Percentiles rank a stretch among this genome's conserved stretches.
phyloP scores from a whole-genome alignment of 225 moss, liverwort and hornwort species.

The Physcomitrellopsis africana region DNA sequence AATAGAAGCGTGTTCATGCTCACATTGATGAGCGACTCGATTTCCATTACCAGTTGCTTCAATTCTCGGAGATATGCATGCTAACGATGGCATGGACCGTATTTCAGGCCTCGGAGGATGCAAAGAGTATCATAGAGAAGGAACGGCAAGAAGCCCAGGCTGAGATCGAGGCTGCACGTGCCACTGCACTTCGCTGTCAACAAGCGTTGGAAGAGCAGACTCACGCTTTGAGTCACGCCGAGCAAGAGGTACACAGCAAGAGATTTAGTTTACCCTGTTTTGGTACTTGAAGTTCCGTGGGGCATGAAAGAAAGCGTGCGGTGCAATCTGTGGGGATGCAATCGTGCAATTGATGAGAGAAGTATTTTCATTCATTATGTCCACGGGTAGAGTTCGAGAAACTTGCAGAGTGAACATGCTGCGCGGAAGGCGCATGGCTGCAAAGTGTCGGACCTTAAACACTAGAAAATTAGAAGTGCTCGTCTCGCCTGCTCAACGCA shows the following conservation, averaged over 20 bases:
- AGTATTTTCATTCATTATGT: neutral
- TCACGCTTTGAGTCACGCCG: conserved; percentile 47
- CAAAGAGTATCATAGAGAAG: conserved; percentile 51
- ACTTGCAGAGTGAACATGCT: too few species aligned
- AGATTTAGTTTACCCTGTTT: neutral
- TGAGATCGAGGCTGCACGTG: conserved; percentile 57
- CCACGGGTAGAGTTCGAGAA: neutral
- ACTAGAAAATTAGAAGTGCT: too few species aligned
- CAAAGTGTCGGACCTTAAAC: too few species aligned
- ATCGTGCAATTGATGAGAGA: too few species aligned
- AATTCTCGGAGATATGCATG: neutral
- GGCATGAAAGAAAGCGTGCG: neutral
- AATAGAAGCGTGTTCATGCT: neutral
- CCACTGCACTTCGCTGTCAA: conserved; percentile 57
- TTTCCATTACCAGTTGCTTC: neutral
- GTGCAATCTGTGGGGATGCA: neutral
- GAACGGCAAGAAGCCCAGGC: conserved; percentile 59
- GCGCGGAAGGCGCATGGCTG: too few species aligned
- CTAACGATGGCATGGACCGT: conserved; percentile 1
- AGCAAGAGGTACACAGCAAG: conserved; percentile 43
- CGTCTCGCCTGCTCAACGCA: too few species aligned
- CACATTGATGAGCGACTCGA: neutral
- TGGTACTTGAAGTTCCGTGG: neutral
- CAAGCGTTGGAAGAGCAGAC: conserved; percentile 59
- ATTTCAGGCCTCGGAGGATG: conserved; percentile 58